Percentiles rank a stretch among this genome's conserved stretches.
Evolutionary conservation across 352 stramenopile genomes (phyloP).

Genomic region (Phytophthora sojae): DNA sequence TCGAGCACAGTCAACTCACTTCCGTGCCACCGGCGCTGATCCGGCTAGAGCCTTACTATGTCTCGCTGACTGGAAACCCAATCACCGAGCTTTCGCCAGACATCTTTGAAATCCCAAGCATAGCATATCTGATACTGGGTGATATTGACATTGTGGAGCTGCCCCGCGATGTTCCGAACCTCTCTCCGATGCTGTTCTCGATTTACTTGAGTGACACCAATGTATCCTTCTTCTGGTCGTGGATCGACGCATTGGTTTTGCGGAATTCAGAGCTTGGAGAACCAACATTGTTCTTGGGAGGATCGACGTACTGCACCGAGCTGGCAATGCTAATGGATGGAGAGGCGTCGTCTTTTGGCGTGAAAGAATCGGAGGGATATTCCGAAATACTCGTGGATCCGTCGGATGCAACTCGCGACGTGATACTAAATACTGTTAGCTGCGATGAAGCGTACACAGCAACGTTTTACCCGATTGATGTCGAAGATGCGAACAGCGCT

Average conservation of each 20-base stretch:
- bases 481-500: not conserved
- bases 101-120: not conserved
- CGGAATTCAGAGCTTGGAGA: not conserved
- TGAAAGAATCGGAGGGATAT: not conserved
- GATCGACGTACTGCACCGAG: not conserved
- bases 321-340: not conserved
- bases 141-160: not conserved
- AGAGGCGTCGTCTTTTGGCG: not conserved
- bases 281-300: not conserved
- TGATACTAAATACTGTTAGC: not conserved
- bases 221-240: constrained; percentile 3
- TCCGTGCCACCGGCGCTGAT: not conserved
- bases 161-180: not conserved
- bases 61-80: not conserved
- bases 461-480: not conserved
- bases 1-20: constrained; percentile 5
- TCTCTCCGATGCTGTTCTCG: not conserved
- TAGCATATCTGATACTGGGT: not conserved
- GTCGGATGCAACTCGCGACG: not conserved
- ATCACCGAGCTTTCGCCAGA: not conserved
- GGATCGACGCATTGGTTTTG: constrained; percentile 3
- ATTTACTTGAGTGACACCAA: not conserved
- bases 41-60: not conserved
- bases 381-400: not conserved
- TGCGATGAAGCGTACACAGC: not conserved